phyloP scores from a whole-genome alignment of 2,329 filamentous ascomycete species.

The Alternaria atra region DNA sequence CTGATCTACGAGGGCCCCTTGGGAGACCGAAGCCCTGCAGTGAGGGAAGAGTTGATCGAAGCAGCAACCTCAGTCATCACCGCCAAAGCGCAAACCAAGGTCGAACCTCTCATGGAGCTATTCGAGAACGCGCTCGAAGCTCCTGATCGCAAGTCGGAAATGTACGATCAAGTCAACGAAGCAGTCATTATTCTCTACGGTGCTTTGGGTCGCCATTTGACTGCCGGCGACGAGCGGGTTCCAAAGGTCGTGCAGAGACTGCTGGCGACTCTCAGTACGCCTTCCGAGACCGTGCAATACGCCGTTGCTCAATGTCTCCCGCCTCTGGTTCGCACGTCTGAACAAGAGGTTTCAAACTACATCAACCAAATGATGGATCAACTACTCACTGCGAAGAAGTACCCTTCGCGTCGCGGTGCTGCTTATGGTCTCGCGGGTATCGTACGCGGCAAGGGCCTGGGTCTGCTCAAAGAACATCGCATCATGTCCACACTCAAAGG shows the following conservation, averaged over 20 bases:
- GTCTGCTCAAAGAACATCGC: constrained; percentile 81
- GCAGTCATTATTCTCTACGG: constrained; percentile 98
- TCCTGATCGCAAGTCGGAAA: constrained; percentile 81
- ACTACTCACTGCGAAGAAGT: constrained; percentile 87
- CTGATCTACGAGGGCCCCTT: constrained; percentile 86
- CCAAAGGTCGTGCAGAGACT: constrained; percentile 88
- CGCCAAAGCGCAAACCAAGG: constrained; percentile 78
- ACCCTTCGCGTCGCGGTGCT: constrained; percentile 89
- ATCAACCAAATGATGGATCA: constrained; percentile 82
- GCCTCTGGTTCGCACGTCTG: constrained; percentile 83
- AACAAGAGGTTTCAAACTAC: constrained; percentile 80
- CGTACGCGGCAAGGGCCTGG: constrained; percentile 85
- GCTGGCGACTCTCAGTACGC: constrained; percentile 86
- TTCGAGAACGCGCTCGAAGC: constrained; percentile 90
- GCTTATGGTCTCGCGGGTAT: constrained; percentile 95
- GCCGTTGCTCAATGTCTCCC: constrained; percentile 94
- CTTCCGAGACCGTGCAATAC: constrained; percentile 96
- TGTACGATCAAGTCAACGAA: constrained; percentile 91
- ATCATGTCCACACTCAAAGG: constrained; percentile 82
- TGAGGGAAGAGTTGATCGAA: constrained; percentile 90
- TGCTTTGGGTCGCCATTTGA: constrained; percentile 86
- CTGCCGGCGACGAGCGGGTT: constrained; percentile 84
- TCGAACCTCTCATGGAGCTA: constrained; percentile 90
- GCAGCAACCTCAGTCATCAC: constrained; percentile 85
- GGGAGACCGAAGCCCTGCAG: constrained; percentile 79